Evolutionary conservation across 805 yeast species (phyloP), one percentile per base, ranked within the genome.

Genomic region (Metschnikowia lachancei): DNA sequence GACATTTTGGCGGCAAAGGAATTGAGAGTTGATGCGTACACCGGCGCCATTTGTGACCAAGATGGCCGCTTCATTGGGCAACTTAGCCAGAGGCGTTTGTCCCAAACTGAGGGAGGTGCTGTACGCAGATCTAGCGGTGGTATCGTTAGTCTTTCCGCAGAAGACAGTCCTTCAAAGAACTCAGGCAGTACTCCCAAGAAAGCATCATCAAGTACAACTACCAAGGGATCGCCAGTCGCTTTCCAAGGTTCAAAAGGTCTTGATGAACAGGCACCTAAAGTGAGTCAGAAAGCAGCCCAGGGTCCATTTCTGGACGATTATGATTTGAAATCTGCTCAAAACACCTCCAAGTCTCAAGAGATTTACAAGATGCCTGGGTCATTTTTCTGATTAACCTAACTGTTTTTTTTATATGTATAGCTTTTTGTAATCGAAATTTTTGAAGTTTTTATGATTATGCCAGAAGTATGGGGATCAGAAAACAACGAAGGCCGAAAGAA

Each of bases 31-130:
- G 65, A 68, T 47, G 67, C 66, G 13, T 36, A 37, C 16, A 55
- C 65, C 17, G 72, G 72, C 8, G 46, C 53, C 13, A 61, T 66
- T 14, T 52, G 59, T 20, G 65, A 66, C 46, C 67, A 64, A 41
- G 52, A 53, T 16, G 67, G 64, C 35, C 51, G 39, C 19, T 48
- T 51, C n/a, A 32, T 51, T 34, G 52, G 48, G 2, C 54, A 51
- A 19, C 50, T 51, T 29, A 47, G 53, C 18, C 54, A 50, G 32
- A 45, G 56, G 19, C 50, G 44, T 20, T 49, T 50, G 45, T 47
- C 55, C 11, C 51, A 50, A n/a, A 20, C 17, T 6, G 46, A 49
- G 1, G n/a, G 22, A 3, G 39, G 37, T 11, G 18, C 18, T 32
- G 32, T 14, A 22, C 44, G 48, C 4, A 39, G 22, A 22, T 39